Evolutionary conservation across 2,329 filamentous ascomycete genomes (phyloP).

Genomic region (Xylaria sp.): DNA sequence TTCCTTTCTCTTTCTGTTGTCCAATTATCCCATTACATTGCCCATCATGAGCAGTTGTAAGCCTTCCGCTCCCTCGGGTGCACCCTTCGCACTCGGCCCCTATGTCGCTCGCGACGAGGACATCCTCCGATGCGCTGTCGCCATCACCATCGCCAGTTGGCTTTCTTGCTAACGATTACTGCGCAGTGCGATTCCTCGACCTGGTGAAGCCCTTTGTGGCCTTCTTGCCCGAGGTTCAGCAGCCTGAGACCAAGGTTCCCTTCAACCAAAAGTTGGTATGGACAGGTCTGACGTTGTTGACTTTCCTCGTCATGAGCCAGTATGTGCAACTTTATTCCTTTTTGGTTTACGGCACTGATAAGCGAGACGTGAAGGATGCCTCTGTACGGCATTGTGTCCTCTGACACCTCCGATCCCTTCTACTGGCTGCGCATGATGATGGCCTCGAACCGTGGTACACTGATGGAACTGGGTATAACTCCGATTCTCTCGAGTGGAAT

Average conservation of each 20-base stretch:
- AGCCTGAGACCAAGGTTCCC: constrained; percentile 96
- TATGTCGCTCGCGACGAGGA: constrained; percentile 17
- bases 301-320: constrained; percentile 99
- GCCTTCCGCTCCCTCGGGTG: constrained; percentile 38
- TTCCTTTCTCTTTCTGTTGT: constrained; percentile 41
- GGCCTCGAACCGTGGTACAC: constrained; percentile 95
- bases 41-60: constrained; percentile 55
- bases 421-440: constrained; percentile 99
- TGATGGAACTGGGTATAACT: constrained; percentile 97
- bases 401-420: constrained; percentile 95
- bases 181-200: constrained; percentile 95
- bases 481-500: constrained; percentile 99
- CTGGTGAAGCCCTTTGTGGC: constrained; percentile 99
- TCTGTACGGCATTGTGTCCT: constrained; percentile 98
- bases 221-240: constrained; percentile 98
- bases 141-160: background rate
- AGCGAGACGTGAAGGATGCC: constrained; percentile 71
- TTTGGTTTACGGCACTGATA: no score
- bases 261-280: constrained; percentile 99
- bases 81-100: constrained; percentile 13
- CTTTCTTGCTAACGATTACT: constrained; percentile 40
- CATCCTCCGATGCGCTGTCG: constrained; percentile 37
- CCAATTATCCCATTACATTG: constrained; percentile 42
- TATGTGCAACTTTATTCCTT: no score
- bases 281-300: constrained; percentile 92